A percentile compares a stretch with the other conserved stretches of the same genome.
These are phyloP conservation scores for Cryptosporidium sp. DNA, from an alignment of 169 alveolate species.

Conservation along the genomic window DNA sequence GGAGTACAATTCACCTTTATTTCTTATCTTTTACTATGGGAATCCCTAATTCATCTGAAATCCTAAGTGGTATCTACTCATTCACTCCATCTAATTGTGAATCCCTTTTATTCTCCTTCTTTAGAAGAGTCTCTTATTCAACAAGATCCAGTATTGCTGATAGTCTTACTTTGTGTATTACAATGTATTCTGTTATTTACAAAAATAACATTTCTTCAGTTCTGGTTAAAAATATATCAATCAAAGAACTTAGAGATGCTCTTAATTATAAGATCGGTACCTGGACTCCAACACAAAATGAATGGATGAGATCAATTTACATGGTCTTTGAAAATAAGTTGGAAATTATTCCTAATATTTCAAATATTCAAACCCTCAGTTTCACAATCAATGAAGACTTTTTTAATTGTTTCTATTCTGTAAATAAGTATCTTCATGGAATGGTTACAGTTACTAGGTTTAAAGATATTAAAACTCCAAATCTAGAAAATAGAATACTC, in stretches of 20 bases:
- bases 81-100: conserved; percentile 65
- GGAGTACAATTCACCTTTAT: conserved; percentile 71
- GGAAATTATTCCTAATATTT: conserved; percentile 47
- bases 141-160: conserved; percentile 64
- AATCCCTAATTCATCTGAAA: conserved; percentile 56
- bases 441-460: neutral
- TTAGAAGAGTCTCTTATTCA: conserved; percentile 49
- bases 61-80: conserved; percentile 55
- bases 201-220: conserved; percentile 46
- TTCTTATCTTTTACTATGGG: conserved; percentile 44
- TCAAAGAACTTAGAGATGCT: conserved; percentile 11
- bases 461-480: neutral
- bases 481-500: neutral
- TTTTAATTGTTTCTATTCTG: conserved; percentile 38
- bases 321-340: conserved; percentile 41
- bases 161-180: conserved; percentile 40
- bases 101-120: conserved; percentile 42
- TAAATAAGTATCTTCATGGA: conserved; percentile 58
- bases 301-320: conserved; percentile 73
- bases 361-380: conserved; percentile 42
- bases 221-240: conserved; percentile 16
- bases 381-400: conserved; percentile 28
- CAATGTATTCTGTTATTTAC: conserved; percentile 45
- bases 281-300: conserved; percentile 68
- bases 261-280: conserved; percentile 60